A percentile compares a stretch with the other conserved stretches of the same genome.
phyloP scores from a whole-genome alignment of 306 rosid genomes.

The Leucaena leucocephala region DNA sequence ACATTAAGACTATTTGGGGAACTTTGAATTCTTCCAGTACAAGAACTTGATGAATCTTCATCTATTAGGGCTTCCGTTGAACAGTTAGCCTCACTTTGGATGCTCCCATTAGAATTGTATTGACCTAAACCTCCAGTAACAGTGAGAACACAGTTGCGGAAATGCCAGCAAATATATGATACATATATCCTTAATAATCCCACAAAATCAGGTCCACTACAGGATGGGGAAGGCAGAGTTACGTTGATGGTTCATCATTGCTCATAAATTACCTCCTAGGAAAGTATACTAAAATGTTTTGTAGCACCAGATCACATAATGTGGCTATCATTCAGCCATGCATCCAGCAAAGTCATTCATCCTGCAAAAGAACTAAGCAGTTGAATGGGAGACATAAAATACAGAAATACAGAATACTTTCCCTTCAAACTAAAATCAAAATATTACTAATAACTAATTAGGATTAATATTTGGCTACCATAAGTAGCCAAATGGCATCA shows the following conservation, averaged over 20 bases:
- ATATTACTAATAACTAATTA: background rate
- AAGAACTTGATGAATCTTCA: background rate
- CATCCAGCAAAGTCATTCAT: background rate
- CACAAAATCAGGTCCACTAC: background rate
- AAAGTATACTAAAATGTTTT: background rate
- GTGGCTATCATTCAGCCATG: background rate
- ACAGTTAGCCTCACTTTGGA: background rate
- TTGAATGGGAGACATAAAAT: background rate
- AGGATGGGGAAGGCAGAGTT: slow-evolving; percentile 2
- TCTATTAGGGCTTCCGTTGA: background rate
- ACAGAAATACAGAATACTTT: background rate
- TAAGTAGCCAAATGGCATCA: background rate
- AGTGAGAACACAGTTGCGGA: background rate
- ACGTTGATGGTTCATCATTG: slow-evolving; percentile 26
- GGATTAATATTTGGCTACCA: background rate
- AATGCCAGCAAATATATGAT: background rate
- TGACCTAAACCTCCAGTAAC: slow-evolving; percentile 13
- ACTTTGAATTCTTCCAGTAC: slow-evolving; percentile 3
- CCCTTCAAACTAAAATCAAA: background rate
- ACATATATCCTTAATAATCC: background rate
- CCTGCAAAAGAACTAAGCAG: background rate
- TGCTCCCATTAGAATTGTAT: background rate
- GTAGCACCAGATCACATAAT: background rate
- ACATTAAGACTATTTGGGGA: background rate
- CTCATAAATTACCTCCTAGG: background rate